These are phyloP conservation scores for Xylariaceae sp. DNA, from an alignment of 2,329 filamentous ascomycete genomes.

Conservation along the genomic window DNA sequence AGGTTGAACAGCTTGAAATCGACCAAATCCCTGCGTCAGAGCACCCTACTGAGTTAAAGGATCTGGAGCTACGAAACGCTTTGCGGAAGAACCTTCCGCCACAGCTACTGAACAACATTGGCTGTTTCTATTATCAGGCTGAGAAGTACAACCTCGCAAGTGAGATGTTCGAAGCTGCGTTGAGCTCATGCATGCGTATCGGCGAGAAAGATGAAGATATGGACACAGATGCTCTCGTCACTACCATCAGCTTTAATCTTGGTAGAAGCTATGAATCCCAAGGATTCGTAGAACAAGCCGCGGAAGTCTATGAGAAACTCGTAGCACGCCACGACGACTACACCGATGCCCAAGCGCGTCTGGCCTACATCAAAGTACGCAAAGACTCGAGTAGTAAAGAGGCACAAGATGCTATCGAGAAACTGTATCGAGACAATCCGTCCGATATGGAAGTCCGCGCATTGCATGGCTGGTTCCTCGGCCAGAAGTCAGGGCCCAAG, in stretches of 20 bases:
- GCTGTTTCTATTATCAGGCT: conserved; percentile 87
- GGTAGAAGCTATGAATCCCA: conserved; percentile 89
- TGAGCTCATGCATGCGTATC: conserved; percentile 81
- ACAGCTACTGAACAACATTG: conserved; percentile 94
- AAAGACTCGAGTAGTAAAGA: conserved; percentile 77
- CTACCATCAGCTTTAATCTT: conserved; percentile 95
- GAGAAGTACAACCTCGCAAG: conserved; percentile 78
- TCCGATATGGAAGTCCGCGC: conserved; percentile 87
- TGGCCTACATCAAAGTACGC: conserved; percentile 85
- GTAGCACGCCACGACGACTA: conserved; percentile 85
- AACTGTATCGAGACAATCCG: conserved; percentile 79
- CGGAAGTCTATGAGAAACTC: conserved; percentile 82
- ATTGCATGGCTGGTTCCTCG: conserved; percentile 92
- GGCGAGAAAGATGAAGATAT: conserved; percentile 68
- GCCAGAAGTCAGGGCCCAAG: conserved; percentile 66
- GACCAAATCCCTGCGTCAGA: conserved; percentile 72
- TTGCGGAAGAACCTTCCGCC: conserved; percentile 79
- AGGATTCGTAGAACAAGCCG: conserved; percentile 74
- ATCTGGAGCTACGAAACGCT: conserved; percentile 53
- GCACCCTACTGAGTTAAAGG: conserved; percentile 55
- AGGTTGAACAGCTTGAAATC: conserved; percentile 87
- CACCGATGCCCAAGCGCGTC: conserved; percentile 80
- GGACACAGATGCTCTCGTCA: conserved; percentile 88
- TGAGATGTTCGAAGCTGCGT: conserved; percentile 85
- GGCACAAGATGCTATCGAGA: conserved; percentile 78